Conservation (phyloP, 164 flowering plant species). For the Buxus sempervirens region DNA sequence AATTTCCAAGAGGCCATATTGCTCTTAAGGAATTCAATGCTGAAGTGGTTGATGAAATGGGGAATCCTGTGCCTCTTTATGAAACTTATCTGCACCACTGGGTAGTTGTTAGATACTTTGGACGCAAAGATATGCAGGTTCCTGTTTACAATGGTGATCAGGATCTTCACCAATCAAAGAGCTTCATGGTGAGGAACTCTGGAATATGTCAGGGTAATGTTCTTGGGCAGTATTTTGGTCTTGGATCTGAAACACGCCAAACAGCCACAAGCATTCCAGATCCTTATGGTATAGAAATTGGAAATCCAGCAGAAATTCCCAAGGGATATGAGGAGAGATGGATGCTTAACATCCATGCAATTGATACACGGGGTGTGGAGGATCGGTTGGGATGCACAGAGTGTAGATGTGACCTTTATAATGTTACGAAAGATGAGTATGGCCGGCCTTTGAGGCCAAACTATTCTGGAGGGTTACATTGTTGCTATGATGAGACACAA, state of each 20-base stretch:
- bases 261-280: slow-evolving; percentile 69
- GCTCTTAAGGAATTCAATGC: slow-evolving; percentile 74
- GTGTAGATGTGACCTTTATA: slow-evolving; percentile 79
- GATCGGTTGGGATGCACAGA: slow-evolving; percentile 82
- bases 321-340: slow-evolving; percentile 72
- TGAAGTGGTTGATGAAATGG: slow-evolving; percentile 80
- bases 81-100: slow-evolving; percentile 97
- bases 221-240: slow-evolving; percentile 68
- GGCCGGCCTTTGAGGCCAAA: slow-evolving; percentile 42
- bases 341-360: slow-evolving; percentile 84
- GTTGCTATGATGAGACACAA: slow-evolving; percentile 69
- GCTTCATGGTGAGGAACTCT: slow-evolving; percentile 34
- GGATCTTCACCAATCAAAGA: slow-evolving; percentile 17
- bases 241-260: slow-evolving; percentile 77
- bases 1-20: slow-evolving; percentile 87
- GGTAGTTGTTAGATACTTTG: slow-evolving; percentile 55
- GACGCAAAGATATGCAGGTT: slow-evolving; percentile 19
- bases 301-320: slow-evolving; percentile 60
- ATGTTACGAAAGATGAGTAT: slow-evolving; percentile 54
- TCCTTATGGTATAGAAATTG: slow-evolving; percentile 82
- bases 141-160: not conserved
- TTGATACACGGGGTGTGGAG: slow-evolving; percentile 80
- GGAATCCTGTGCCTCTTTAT: slow-evolving; percentile 74
- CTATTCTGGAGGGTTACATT: slow-evolving; percentile 67
- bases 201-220: slow-evolving; percentile 50